Evolutionary conservation across 148 eudicot species (phyloP), one percentile per base, ranked within the genome.

Genomic region (Talinum fruticosum): DNA sequence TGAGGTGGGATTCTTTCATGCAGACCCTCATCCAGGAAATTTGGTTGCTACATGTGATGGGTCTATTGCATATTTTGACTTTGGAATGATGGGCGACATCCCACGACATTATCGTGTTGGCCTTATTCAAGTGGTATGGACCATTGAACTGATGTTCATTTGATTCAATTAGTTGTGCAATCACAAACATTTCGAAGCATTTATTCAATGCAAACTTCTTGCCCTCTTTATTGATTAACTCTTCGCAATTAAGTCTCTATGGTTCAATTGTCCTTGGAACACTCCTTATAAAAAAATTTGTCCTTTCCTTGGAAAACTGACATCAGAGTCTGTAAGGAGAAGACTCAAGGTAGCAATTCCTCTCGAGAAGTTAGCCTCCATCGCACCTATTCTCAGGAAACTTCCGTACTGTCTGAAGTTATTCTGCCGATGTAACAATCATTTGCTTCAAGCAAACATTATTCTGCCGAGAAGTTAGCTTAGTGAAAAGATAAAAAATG

Each of bases 1-100:
- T 76, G 99, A 96, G 89, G 99, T 91, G 75, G 99, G 99, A 26
- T 96, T 90, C 85, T 96, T 96, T 82, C 99, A 96, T 79, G 99
- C 99, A 76, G 99, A 96, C 79, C 99, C 99, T 80, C 99, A 96
- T 79, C 99, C 99, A 37, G 99, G 99, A 73, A 96, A 96, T 81
- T 96, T 96, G 75, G 97, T 96, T 85, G 99, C 99, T 80, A 90
- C 93, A 16, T 75, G 83, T 81, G 92, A 87, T 84, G 99, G 97
- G 41, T 87, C 85, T 54, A 91, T 96, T 78, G 99, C 97, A 76
- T 96, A 93, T 83, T 93, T 96, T 84, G 99, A 96, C 87, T 96
- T 96, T 70, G 99, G 99, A 65, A 96, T 96, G 99, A 96, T 96
- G 99, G 99, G 99, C 28, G 88, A 96, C 79, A 96, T 96, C 77